Percentiles rank a stretch among this genome's conserved stretches.
Evolutionary conservation across 2,329 filamentous ascomycete species (phyloP).

Genomic region (Tolypocladium tropicale): DNA sequence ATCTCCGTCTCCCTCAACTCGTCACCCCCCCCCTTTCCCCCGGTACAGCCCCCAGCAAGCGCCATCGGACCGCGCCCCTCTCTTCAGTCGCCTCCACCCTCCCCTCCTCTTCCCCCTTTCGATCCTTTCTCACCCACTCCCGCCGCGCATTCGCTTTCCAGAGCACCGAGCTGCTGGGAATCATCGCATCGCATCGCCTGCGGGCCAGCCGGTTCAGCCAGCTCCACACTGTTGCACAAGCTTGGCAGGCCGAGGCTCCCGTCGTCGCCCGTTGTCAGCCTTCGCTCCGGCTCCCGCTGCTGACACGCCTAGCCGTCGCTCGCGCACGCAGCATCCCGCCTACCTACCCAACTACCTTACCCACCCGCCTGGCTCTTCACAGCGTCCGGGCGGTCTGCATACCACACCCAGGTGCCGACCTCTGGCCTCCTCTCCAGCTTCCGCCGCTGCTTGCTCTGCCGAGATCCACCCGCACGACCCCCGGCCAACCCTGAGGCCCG

Average conservation of each 20-base stretch:
- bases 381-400: not conserved
- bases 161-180: not conserved
- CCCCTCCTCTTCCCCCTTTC: not conserved
- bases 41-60: not conserved
- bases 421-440: not conserved
- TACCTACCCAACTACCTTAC: too few relatives aligned
- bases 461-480: not conserved
- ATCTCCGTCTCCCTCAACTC: constrained; percentile 1
- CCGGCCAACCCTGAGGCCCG: not conserved
- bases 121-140: not conserved
- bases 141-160: not conserved
- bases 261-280: not conserved
- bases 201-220: not conserved
- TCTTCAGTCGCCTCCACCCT: not conserved
- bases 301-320: not conserved
- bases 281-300: not conserved
- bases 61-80: not conserved
- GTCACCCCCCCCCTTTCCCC: not conserved
- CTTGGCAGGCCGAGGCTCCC: not conserved
- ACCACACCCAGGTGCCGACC: not conserved
- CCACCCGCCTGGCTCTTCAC: not conserved
- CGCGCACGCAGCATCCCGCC: too few relatives aligned
- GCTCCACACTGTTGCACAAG: not conserved
- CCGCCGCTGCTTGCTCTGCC: not conserved
- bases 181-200: not conserved